These are phyloP conservation scores for Azolla pinnata DNA, from an alignment of 75 land plant genomes.

Conservation along the genomic window DNA sequence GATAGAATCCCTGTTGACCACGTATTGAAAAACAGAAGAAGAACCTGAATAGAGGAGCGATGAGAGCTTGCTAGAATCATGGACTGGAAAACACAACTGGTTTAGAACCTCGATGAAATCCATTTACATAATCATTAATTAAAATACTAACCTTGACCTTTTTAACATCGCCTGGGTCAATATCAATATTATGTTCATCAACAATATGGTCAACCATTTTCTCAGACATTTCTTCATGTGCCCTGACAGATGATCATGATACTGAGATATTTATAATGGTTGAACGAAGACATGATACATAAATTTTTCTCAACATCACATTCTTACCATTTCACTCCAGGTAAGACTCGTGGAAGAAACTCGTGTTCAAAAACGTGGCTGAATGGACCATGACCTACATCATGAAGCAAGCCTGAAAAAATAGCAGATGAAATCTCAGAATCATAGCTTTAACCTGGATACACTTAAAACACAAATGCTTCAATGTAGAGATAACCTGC, in stretches of 20 bases:
- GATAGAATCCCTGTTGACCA: no score
- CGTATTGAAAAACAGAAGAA: not conserved
- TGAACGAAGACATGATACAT: no score
- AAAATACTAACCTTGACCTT: slow-evolving; percentile 49
- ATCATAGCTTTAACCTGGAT: no score
- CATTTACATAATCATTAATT: not conserved
- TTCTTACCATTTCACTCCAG: slow-evolving; percentile 51
- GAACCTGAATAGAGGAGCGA: slow-evolving; percentile 18
- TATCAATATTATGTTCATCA: slow-evolving; percentile 76
- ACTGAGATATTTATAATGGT: no score
- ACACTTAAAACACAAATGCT: no score
- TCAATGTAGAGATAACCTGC: slow-evolving; percentile 52
- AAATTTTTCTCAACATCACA: no score
- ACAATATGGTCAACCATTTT: slow-evolving; percentile 72
- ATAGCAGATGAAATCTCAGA: not conserved
- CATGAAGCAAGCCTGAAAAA: slow-evolving; percentile 73
- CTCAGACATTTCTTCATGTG: slow-evolving; percentile 79
- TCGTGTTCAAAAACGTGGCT: slow-evolving; percentile 82
- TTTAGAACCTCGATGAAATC: not conserved
- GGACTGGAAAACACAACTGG: slow-evolving; percentile 34
- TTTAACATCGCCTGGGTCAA: slow-evolving; percentile 35
- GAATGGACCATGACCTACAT: slow-evolving; percentile 98
- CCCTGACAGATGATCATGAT: slow-evolving; percentile 49
- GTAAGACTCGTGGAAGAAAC: slow-evolving; percentile 63
- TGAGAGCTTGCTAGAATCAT: slow-evolving; percentile 67